These are phyloP conservation scores for Curvularia sp. DNA, from an alignment of 2,329 filamentous ascomycete species.

Conservation along the genomic window DNA sequence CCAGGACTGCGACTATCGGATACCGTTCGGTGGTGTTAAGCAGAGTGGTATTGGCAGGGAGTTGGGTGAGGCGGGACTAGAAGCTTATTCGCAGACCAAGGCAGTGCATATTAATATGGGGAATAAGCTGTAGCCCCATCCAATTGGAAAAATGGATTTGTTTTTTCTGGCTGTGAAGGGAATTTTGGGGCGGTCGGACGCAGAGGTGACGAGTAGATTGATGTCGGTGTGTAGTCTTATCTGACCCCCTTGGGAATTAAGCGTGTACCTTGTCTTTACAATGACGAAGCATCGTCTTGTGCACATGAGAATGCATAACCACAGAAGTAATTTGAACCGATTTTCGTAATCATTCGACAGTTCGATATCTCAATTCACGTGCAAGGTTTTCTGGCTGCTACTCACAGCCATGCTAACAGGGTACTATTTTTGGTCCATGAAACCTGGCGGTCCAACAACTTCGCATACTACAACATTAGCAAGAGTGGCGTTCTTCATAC, in stretches of 20 bases:
- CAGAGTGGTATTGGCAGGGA: constrained; percentile 12
- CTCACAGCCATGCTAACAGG: background rate
- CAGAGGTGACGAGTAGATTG: background rate
- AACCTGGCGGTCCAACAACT: background rate
- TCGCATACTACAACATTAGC: background rate
- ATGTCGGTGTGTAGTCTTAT: background rate
- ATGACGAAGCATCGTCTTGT: background rate
- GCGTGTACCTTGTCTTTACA: background rate
- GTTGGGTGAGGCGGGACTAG: constrained; percentile 10
- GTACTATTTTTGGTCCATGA: background rate
- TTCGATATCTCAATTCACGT: background rate
- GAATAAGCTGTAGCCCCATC: constrained; percentile 7
- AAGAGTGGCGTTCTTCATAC: background rate
- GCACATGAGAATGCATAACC: background rate
- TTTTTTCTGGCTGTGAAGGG: background rate
- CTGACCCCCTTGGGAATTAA: background rate
- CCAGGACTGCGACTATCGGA: constrained; percentile 6
- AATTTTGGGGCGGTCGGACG: background rate
- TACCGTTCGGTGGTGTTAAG: constrained; percentile 13
- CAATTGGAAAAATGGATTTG: background rate
- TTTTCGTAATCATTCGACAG: background rate
- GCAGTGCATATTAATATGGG: constrained; percentile 13
- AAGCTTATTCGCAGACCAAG: constrained; percentile 10
- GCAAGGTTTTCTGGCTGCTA: background rate
- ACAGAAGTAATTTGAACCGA: background rate